phyloP scores from a whole-genome alignment of 73 alveolate genomes.

The Uronychia setigera region DNA sequence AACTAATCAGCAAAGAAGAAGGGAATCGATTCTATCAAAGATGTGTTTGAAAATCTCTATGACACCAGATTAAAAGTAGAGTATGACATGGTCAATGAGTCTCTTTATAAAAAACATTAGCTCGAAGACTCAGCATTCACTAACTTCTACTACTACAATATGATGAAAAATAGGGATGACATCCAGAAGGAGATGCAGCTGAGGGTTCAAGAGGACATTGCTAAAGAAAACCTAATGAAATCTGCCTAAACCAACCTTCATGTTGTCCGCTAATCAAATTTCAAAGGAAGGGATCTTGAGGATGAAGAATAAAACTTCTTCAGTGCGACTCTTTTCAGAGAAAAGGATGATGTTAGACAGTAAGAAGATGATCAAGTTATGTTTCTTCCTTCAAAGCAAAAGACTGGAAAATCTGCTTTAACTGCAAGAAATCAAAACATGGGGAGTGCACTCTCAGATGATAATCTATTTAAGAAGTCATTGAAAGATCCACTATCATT shows the following conservation, averaged over 20 bases:
- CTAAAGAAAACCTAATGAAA: not conserved
- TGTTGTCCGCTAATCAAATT: not conserved
- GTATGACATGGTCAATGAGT: not conserved
- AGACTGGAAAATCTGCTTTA: not conserved
- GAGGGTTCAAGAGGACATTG: conserved; percentile 9
- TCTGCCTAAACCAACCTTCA: not conserved
- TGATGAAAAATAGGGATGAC: conserved; percentile 20
- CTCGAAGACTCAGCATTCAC: not conserved
- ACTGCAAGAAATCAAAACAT: not conserved
- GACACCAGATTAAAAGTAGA: not conserved
- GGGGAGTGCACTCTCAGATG: not conserved
- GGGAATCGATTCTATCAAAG: not conserved
- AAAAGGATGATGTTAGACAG: too few species aligned
- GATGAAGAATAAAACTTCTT: not conserved
- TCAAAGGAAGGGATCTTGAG: not conserved
- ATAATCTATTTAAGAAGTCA: too few species aligned
- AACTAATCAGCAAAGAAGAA: not conserved
- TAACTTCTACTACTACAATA: conserved; percentile 31
- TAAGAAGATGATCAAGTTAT: too few species aligned
- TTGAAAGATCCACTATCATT: too few species aligned
- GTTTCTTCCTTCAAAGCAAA: not conserved
- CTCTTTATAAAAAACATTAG: not conserved
- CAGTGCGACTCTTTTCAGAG: too few species aligned
- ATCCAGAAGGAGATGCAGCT: conserved; percentile 1
- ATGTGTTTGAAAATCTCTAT: not conserved